Conservation (phyloP, 2,329 filamentous ascomycete genomes). For the Metarhizium anisopliae region DNA sequence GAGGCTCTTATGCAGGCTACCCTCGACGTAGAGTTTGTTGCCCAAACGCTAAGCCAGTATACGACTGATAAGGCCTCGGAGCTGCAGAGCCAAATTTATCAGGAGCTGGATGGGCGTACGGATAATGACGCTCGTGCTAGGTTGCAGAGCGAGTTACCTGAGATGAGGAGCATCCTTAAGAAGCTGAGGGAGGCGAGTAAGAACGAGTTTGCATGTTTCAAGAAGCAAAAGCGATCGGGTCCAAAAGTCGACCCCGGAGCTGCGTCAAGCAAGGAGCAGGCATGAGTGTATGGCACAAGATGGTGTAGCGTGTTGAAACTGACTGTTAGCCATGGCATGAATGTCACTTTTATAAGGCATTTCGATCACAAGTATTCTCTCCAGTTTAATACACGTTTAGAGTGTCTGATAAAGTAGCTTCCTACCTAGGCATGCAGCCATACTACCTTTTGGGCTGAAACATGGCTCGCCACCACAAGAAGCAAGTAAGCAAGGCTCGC, state of each 20-base stretch:
- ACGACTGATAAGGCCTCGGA: slow-evolving; percentile 75
- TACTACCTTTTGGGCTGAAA: neutral
- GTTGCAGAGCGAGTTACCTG: slow-evolving; percentile 79
- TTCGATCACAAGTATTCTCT: too few species aligned
- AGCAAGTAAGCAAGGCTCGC: neutral
- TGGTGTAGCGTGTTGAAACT: neutral
- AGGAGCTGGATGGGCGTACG: slow-evolving; percentile 80
- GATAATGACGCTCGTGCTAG: slow-evolving; percentile 74
- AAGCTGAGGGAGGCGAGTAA: slow-evolving; percentile 70
- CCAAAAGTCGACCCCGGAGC: slow-evolving; percentile 21
- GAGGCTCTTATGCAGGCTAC: slow-evolving; percentile 91
- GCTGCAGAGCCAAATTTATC: slow-evolving; percentile 82
- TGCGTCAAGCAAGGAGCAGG: neutral
- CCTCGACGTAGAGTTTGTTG: slow-evolving; percentile 92
- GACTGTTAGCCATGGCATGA: neutral
- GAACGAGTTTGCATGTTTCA: slow-evolving; percentile 83
- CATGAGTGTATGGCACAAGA: neutral
- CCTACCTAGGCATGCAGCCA: too few species aligned
- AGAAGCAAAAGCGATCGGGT: slow-evolving; percentile 46
- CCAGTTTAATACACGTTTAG: too few species aligned
- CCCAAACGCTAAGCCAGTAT: slow-evolving; percentile 85
- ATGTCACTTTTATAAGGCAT: neutral
- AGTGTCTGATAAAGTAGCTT: too few species aligned
- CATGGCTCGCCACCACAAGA: neutral
- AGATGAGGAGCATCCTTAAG: slow-evolving; percentile 84